Evolutionary conservation across 352 stramenopile species (phyloP).

Genomic region (Phytopythium cucurbitacearum): DNA sequence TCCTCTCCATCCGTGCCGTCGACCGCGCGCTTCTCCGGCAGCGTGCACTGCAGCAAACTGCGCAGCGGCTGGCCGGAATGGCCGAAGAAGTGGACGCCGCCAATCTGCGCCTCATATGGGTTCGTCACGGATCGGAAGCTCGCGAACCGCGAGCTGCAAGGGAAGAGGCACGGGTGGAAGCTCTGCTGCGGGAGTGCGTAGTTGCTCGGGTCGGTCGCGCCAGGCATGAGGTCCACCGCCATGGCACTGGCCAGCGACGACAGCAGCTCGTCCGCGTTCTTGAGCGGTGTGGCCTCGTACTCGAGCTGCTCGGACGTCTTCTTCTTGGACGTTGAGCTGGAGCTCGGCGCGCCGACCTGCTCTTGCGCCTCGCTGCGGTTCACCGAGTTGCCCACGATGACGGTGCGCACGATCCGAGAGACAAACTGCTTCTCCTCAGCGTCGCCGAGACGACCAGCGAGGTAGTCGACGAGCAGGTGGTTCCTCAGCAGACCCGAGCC

Average conservation of each 20-base stretch:
- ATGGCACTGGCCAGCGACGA: constrained; percentile 72
- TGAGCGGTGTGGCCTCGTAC: constrained; percentile 45
- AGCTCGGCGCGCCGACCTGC: constrained; percentile 14
- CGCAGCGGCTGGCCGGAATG: constrained; percentile 85
- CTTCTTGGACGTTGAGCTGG: constrained; percentile 19
- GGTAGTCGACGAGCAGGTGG: constrained; percentile 75
- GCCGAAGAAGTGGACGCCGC: constrained; percentile 68
- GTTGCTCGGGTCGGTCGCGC: constrained; percentile 84
- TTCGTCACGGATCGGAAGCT: constrained; percentile 90
- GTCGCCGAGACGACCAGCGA: constrained; percentile 55
- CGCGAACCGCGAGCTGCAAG: constrained; percentile 70
- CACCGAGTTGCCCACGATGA: constrained; percentile 69
- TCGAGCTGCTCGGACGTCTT: constrained; percentile 40
- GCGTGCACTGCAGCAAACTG: constrained; percentile 75
- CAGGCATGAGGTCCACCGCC: constrained; percentile 91
- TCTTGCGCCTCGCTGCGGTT: constrained; percentile 10
- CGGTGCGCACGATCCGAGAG: constrained; percentile 63
- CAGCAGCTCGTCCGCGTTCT: constrained; percentile 71
- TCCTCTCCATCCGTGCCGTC: constrained; percentile 27
- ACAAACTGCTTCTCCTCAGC: constrained; percentile 56
- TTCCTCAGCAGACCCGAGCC: constrained; percentile 35
- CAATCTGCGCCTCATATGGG: constrained; percentile 85
- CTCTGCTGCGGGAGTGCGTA: constrained; percentile 92
- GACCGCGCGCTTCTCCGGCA: constrained; percentile 13
- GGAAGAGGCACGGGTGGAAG: constrained; percentile 93